A percentile compares a stretch with the other conserved stretches of the same genome.
Evolutionary conservation across 2,329 filamentous ascomycete genomes (phyloP).

Genomic region (Aspergillus thermomutatus): DNA sequence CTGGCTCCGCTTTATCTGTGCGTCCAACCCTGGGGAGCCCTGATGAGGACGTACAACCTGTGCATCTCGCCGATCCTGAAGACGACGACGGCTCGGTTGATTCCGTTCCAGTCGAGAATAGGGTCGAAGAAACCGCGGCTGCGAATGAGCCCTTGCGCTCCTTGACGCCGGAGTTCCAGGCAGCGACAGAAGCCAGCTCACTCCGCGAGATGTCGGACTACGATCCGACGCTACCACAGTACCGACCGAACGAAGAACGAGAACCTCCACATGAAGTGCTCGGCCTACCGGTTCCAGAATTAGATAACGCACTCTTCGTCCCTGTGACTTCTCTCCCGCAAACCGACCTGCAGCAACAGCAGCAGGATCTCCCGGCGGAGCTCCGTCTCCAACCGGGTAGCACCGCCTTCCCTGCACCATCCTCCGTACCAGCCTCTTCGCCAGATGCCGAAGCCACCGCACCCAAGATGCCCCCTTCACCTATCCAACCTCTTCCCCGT

Average conservation of each 20-base stretch:
- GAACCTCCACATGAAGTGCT: neutral
- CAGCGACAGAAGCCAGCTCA: slow-evolving; percentile 9
- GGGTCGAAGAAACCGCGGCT: slow-evolving; percentile 11
- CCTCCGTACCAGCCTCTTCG: slow-evolving; percentile 28
- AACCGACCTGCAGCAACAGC: slow-evolving; percentile 5
- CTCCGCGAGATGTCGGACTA: slow-evolving; percentile 11
- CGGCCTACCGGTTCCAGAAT: neutral
- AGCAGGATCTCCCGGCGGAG: slow-evolving; percentile 26
- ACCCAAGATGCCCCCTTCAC: slow-evolving; percentile 31
- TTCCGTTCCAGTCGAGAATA: slow-evolving; percentile 15
- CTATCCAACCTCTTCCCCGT: slow-evolving; percentile 31
- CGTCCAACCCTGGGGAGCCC: slow-evolving; percentile 11
- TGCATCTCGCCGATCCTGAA: slow-evolving; percentile 21
- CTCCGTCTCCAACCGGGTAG: slow-evolving; percentile 39
- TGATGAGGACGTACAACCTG: slow-evolving; percentile 19
- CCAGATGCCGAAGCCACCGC: slow-evolving; percentile 33
- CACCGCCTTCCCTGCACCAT: slow-evolving; percentile 29
- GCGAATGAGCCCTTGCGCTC: neutral
- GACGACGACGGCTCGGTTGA: slow-evolving; percentile 14
- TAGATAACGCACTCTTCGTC: neutral
- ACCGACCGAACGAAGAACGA: slow-evolving; percentile 39
- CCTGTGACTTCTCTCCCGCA: neutral
- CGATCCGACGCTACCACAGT: slow-evolving; percentile 47
- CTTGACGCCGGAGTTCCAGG: slow-evolving; percentile 2
- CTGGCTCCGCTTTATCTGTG: slow-evolving; percentile 23